Percentiles rank a stretch among this genome's conserved stretches.
These are phyloP conservation scores for Pueraria montana DNA, from an alignment of 306 rosid species.

Conservation along the genomic window DNA sequence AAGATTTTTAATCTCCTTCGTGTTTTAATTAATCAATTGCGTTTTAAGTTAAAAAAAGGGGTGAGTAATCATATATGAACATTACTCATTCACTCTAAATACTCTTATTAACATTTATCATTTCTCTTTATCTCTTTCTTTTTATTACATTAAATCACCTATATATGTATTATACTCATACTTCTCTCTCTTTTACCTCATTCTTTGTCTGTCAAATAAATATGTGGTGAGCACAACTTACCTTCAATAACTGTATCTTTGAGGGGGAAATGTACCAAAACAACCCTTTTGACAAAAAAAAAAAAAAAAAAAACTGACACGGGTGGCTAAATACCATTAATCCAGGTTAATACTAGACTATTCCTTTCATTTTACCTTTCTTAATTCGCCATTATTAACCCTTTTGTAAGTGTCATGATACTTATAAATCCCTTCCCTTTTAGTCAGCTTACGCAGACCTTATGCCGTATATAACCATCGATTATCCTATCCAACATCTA, in stretches of 20 bases:
- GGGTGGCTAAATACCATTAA: background rate
- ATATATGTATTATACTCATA: too few relatives aligned
- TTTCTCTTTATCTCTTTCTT: background rate
- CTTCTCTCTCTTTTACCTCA: too few relatives aligned
- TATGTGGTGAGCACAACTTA: background rate
- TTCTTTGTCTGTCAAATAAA: too few relatives aligned
- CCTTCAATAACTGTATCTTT: background rate
- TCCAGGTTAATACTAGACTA: background rate
- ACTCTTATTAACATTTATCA: background rate
- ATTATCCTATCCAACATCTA: background rate
- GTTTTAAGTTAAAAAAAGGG: background rate
- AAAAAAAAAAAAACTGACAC: background rate
- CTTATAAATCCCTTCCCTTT: background rate
- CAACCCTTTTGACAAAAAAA: background rate
- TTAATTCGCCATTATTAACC: background rate
- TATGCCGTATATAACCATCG: background rate
- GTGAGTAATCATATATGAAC: background rate
- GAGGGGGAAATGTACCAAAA: background rate
- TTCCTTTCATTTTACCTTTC: slow-evolving; percentile 1
- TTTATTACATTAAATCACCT: background rate
- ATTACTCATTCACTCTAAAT: background rate
- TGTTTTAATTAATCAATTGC: background rate
- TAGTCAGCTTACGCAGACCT: background rate
- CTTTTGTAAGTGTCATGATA: background rate
- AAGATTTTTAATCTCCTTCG: too few relatives aligned